Evolutionary conservation across 169 alveolate species (phyloP), one percentile per base, ranked within the genome.

Genomic region (Plasmodium gonderi): DNA sequence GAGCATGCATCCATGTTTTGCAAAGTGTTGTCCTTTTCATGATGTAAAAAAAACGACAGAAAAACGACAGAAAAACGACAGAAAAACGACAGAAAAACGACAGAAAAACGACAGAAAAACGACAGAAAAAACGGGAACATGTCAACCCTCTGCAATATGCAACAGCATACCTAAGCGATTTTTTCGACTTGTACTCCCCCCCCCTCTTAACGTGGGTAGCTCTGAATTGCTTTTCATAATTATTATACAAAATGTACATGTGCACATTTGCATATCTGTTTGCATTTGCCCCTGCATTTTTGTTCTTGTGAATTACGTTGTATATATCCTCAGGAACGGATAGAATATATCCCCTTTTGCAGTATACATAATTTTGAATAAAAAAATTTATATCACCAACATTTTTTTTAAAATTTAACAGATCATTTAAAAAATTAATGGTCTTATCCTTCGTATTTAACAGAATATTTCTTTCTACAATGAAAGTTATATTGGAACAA

Each of bases 281-380:
- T 14, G 17, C 26, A 89, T 89, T 89, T 49, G 14, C 90, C 7
- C 33, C 68, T 14, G 31, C 11, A 40, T 49, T 77, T 77, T 89
- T 89, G 54, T 89, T 89, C 74, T 89, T 89, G 74, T 89, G 94
- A 45, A 89, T 77, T 23, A 89, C 80, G 20, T 89, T 89, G 72
- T 89, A 89, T 76, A 89, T 89, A 45, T 65, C 76, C 45, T 89
- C 94, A 17, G 94, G 82, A 17, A 89, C 47, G 26, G 91, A 60
- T 45, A 89, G n/a, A 44, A 89, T 89, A 89, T 89, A 89, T 26
- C 94, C 94, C 49, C 90, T 89, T 49, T 89, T 89, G 49, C 91
- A 29, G 40, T 89, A 89, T 20, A 89, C 45, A 33, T 89, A 89
- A 89, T 89, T 89, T 78, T 89, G 94, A 40, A 89, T 79, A 77